phyloP scores from a whole-genome alignment of 2,329 filamentous ascomycete species.

The Huntiella decipiens region DNA sequence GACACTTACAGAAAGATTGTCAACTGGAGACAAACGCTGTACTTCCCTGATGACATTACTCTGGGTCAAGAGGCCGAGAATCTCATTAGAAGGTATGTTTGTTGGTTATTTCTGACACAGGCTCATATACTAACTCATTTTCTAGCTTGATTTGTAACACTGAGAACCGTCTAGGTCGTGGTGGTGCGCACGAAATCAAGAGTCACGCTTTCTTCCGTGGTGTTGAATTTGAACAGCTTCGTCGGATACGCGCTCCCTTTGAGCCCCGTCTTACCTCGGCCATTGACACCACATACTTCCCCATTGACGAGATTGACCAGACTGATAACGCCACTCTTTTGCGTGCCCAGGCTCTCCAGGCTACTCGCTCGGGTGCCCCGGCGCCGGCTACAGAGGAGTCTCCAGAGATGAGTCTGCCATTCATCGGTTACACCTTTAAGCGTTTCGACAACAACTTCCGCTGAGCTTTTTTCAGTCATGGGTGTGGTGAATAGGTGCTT shows the following conservation, averaged over 20 bases:
- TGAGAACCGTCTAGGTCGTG: slow-evolving; percentile 73
- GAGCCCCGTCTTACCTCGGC: slow-evolving; percentile 85
- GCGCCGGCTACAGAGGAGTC: slow-evolving; percentile 39
- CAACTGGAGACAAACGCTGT: slow-evolving; percentile 87
- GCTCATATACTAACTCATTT: slow-evolving; percentile 10
- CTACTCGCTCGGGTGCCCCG: slow-evolving; percentile 27
- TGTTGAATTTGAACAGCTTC: slow-evolving; percentile 83
- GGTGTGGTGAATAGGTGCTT: too few species aligned
- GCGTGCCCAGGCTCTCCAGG: slow-evolving; percentile 61
- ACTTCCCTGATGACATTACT: slow-evolving; percentile 90
- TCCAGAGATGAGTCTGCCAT: slow-evolving; percentile 74
- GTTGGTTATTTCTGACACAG: neutral
- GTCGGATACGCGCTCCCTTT: slow-evolving; percentile 85
- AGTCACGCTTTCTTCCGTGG: slow-evolving; percentile 88
- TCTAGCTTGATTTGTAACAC: slow-evolving; percentile 78
- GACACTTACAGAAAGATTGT: slow-evolving; percentile 99
- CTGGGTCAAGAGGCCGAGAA: slow-evolving; percentile 78
- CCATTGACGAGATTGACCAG: slow-evolving; percentile 94
- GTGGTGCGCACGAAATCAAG: slow-evolving; percentile 84
- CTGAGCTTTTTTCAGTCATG: slow-evolving; percentile 18
- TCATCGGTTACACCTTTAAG: slow-evolving; percentile 92
- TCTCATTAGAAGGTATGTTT: slow-evolving; percentile 65
- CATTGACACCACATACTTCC: slow-evolving; percentile 96
- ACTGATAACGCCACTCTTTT: slow-evolving; percentile 79
- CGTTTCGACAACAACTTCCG: slow-evolving; percentile 64